Evolutionary conservation across 169 alveolate genomes (phyloP), one percentile per base, ranked within the genome.

Genomic region (Plasmodium cynomolgi): DNA sequence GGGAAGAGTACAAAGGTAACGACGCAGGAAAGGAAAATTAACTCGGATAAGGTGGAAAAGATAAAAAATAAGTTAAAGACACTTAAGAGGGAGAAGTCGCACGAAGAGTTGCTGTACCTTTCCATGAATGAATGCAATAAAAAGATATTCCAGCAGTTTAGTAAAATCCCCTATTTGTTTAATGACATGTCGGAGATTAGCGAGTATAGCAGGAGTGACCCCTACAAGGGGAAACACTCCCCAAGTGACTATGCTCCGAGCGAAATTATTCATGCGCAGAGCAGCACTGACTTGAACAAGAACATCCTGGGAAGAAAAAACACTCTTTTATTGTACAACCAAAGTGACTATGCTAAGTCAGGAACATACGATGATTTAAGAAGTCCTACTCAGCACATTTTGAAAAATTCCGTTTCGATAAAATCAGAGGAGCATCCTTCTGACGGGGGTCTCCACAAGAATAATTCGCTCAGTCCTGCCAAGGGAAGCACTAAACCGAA

Each of bases 41-140:
- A 83, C 9, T n/a, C 29, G 2, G 41, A 26, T 20, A 50, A 50
- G 50, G 17, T 84, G n/a, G 92, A 84, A 84, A 41, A 80, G 17
- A 50, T 90, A 58, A 80, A 37, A 80, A 81, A 90, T n/a, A 68
- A 90, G 8, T 62, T 90, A 80, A 50, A 90, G 81, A 11, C 26
- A 13, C 71, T 90, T 31, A 90, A 68, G 72, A 80, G 15, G 33
- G 73, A 90, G 33, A 90, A 90, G 33, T 90, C 94, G 11, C 20
- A 80, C 82, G 94, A 90, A 80, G 94, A 90, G 56, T 31, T 80
- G 68, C 29, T 90, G 17, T 90, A 20, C 73, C 39, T 90, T 29
- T 54, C 94, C 8, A 90, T 90, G 94, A 56, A 90, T 39, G 84
- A 90, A 62, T 90, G 94, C 37, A 90, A 90, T 68, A 90, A 90